Conservation (phyloP, 805 yeast species). For the Candida quercuum region DNA sequence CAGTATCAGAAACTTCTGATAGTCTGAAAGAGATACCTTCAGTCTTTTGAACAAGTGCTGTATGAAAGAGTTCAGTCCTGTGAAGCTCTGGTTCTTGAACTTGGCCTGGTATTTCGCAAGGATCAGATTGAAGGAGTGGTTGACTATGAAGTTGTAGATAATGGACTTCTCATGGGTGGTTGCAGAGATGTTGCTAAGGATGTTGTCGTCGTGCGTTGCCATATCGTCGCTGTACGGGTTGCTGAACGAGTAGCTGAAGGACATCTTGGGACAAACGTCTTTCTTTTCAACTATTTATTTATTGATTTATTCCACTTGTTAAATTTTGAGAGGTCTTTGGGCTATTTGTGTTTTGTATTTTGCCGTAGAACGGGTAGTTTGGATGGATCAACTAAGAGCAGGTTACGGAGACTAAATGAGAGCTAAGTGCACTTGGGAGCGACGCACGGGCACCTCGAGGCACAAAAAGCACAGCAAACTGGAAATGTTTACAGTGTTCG, state of each 20-base stretch:
- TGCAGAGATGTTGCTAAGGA: background rate
- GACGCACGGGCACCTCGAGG: background rate
- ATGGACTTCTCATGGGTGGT: conserved; percentile 2
- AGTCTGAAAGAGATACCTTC: background rate
- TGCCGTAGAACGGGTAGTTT: too few relatives aligned
- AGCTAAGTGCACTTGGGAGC: background rate
- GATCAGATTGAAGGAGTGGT: conserved; percentile 4
- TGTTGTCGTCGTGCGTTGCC: background rate
- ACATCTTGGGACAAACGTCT: too few relatives aligned
- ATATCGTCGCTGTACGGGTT: background rate
- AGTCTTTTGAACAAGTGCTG: background rate
- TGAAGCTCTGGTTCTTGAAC: background rate
- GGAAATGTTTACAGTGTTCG: background rate
- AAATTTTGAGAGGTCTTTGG: too few relatives aligned
- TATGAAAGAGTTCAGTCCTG: conserved; percentile 1
- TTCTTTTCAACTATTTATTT: too few relatives aligned
- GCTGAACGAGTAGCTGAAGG: too few relatives aligned
- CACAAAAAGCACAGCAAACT: background rate
- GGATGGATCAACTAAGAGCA: background rate
- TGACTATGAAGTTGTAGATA: conserved; percentile 3
- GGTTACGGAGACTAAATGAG: background rate
- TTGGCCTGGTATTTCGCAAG: conserved; percentile 2
- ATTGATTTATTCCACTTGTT: too few relatives aligned
- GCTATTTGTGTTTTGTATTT: too few relatives aligned
- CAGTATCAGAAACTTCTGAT: conserved; percentile 3